A percentile compares a stretch with the other conserved stretches of the same genome.
phyloP scores from a whole-genome alignment of 2,329 filamentous ascomycete genomes.

The Claviceps pusilla region DNA sequence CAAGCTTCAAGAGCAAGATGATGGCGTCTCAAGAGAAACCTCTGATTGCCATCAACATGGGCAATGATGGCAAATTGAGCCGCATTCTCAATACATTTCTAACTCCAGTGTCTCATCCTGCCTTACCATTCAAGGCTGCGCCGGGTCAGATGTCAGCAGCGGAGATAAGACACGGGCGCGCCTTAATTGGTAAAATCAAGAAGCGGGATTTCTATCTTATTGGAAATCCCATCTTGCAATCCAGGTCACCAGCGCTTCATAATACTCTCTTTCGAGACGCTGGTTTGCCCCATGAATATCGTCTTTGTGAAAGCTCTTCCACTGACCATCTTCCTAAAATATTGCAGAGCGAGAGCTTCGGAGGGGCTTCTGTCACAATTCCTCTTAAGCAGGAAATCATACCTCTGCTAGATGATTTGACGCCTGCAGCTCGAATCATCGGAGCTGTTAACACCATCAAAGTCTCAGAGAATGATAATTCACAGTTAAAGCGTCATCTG shows the following conservation, averaged over 20 bases:
- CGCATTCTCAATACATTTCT: slow-evolving; percentile 84
- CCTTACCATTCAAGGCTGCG: slow-evolving; percentile 81
- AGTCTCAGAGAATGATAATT: slow-evolving; percentile 26
- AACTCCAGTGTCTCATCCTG: slow-evolving; percentile 83
- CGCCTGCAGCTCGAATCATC: slow-evolving; percentile 64
- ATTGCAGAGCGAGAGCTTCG: slow-evolving; percentile 61
- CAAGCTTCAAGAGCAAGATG: slow-evolving; percentile 67
- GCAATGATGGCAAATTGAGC: slow-evolving; percentile 69
- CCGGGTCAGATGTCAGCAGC: slow-evolving; percentile 83
- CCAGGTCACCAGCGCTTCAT: slow-evolving; percentile 77
- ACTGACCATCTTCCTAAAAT: slow-evolving; percentile 45
- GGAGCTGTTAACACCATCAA: slow-evolving; percentile 93
- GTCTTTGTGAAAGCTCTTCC: slow-evolving; percentile 56
- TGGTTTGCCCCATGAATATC: slow-evolving; percentile 77
- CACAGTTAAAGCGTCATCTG: slow-evolving; percentile 36
- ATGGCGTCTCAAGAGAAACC: slow-evolving; percentile 60
- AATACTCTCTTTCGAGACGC: slow-evolving; percentile 64
- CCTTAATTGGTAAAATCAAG: slow-evolving; percentile 64
- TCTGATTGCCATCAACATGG: slow-evolving; percentile 94
- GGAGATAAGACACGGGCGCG: slow-evolving; percentile 68
- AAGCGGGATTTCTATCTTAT: slow-evolving; percentile 73
- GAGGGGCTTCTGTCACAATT: slow-evolving; percentile 89
- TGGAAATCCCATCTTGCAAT: slow-evolving; percentile 68
- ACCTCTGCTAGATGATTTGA: slow-evolving; percentile 62
- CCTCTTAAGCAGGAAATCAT: slow-evolving; percentile 86